phyloP scores from a whole-genome alignment of 495 filamentous ascomycete species.

The Hyphodiscus hymeniophilus region DNA sequence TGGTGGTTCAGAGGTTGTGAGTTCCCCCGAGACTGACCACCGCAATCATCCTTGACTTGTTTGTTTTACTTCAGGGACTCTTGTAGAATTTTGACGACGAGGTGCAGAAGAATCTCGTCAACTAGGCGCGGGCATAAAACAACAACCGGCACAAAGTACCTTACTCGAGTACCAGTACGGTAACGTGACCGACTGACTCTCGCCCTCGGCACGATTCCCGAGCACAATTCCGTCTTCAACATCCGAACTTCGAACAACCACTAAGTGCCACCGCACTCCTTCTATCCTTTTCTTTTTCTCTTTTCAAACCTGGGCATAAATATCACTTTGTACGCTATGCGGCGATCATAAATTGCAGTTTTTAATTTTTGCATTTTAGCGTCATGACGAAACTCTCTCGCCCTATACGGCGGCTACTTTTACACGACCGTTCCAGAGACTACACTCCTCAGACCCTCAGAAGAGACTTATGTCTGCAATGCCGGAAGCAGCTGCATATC shows the following conservation, averaged over 20 bases:
- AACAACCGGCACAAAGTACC: no score
- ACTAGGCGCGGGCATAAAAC: no score
- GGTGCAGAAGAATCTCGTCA: no score
- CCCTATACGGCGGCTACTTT: constrained; percentile 1
- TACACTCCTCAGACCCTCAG: background rate
- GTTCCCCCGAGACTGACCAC: no score
- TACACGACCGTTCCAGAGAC: background rate
- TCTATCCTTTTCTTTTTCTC: background rate
- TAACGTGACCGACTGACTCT: background rate
- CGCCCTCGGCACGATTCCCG: constrained; percentile 3
- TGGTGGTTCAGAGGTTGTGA: no score
- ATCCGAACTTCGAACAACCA: background rate
- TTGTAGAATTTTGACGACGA: no score
- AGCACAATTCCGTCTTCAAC: background rate
- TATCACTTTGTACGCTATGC: constrained; percentile 9
- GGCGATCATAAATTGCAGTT: background rate
- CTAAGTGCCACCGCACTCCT: no score
- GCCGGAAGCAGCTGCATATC: constrained; percentile 7
- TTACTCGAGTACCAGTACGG: no score
- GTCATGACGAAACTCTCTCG: constrained; percentile 3
- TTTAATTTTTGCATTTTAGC: constrained; percentile 4
- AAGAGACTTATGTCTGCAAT: constrained; percentile 11
- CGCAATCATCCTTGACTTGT: no score
- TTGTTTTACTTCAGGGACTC: no score
- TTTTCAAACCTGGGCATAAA: no score